A percentile compares a stretch with the other conserved stretches of the same genome.
phyloP scores from a whole-genome alignment of 2,329 filamentous ascomycete genomes.

The Cladosporium sp. region DNA sequence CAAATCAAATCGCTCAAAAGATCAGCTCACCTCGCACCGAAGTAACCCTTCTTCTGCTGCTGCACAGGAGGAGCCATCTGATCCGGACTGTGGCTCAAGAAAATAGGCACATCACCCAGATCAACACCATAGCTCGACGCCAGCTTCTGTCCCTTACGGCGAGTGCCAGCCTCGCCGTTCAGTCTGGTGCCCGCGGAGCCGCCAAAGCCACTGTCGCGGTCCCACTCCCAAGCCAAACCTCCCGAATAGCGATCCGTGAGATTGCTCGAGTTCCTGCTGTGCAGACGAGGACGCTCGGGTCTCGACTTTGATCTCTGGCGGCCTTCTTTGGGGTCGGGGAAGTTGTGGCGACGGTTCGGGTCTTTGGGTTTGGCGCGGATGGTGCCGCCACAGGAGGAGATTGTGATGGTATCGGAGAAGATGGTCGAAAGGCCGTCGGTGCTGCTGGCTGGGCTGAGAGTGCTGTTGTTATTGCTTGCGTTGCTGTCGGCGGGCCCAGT shows the following conservation, averaged over 20 bases:
- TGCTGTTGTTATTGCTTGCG: neutral
- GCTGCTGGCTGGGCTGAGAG: slow-evolving; percentile 13
- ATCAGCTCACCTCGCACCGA: neutral
- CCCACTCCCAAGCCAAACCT: slow-evolving; percentile 36
- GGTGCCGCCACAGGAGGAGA: slow-evolving; percentile 11
- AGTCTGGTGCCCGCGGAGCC: slow-evolving; percentile 35
- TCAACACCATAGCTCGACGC: slow-evolving; percentile 34
- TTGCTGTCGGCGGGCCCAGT: neutral
- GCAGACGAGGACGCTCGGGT: slow-evolving; percentile 4
- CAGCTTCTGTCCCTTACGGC: slow-evolving; percentile 32
- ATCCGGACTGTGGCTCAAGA: slow-evolving; percentile 22
- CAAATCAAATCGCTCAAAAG: too few species aligned
- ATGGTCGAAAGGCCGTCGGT: slow-evolving; percentile 12
- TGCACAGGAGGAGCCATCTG: neutral
- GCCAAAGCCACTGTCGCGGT: slow-evolving; percentile 30
- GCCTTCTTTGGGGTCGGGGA: neutral
- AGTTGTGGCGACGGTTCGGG: slow-evolving; percentile 1
- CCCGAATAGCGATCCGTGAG: slow-evolving; percentile 32
- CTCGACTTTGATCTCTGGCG: neutral
- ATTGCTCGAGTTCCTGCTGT: slow-evolving; percentile 4
- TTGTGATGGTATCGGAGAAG: slow-evolving; percentile 10
- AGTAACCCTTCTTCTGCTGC: slow-evolving; percentile 2
- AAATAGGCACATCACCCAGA: slow-evolving; percentile 38
- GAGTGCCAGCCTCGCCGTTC: slow-evolving; percentile 20
- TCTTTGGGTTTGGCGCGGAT: slow-evolving; percentile 6